phyloP scores from a whole-genome alignment of 345 rosid genomes.

The Cardamine occulta region DNA sequence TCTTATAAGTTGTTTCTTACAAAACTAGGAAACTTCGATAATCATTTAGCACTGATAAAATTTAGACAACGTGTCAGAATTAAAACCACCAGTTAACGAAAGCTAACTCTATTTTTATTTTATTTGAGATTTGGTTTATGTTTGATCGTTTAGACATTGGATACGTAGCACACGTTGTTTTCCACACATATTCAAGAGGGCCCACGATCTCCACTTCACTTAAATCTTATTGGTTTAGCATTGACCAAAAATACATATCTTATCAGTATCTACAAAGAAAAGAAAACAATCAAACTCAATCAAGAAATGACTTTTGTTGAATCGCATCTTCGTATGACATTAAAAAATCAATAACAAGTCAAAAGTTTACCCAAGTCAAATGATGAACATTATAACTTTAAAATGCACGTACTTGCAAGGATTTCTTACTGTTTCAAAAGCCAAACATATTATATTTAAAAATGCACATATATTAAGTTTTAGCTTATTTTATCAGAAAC shows the following conservation, averaged over 20 bases:
- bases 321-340: neutral
- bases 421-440: neutral
- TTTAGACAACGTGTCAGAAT: constrained; percentile 22
- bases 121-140: constrained; percentile 6
- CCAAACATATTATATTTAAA: no score
- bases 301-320: constrained; percentile 13
- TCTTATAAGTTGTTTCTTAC: no score
- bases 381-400: neutral
- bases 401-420: constrained; percentile 1
- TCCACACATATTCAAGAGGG: constrained; percentile 25
- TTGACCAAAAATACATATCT: constrained; percentile 21
- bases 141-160: constrained; percentile 2
- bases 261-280: constrained; percentile 19
- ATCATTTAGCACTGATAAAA: constrained; percentile 6
- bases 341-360: neutral
- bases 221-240: constrained; percentile 30
- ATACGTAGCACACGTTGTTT: constrained; percentile 14
- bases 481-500: neutral
- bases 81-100: constrained; percentile 8
- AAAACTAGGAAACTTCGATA: constrained; percentile 1
- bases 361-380: constrained; percentile 14
- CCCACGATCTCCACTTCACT: constrained; percentile 37
- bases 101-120: constrained; percentile 7
- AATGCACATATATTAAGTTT: no score
- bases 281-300: neutral